Conservation (phyloP, 352 stramenopile species). For the Phytophthora ohioensis region DNA sequence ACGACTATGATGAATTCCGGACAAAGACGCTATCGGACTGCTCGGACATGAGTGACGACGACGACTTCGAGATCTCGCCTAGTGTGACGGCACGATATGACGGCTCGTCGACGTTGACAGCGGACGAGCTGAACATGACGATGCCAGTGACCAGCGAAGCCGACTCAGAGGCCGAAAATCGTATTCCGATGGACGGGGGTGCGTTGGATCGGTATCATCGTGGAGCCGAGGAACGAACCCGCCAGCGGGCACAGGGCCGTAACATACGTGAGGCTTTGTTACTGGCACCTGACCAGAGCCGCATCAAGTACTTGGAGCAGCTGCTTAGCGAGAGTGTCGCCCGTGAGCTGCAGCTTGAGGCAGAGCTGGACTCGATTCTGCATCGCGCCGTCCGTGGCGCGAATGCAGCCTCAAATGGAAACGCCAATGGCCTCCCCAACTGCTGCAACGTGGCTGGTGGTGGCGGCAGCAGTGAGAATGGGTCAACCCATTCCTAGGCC, state of each 20-base stretch:
- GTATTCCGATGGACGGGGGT: constrained; percentile 52
- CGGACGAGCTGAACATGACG: constrained; percentile 43
- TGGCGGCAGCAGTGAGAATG: constrained; percentile 35
- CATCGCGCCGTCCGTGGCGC: constrained; percentile 37
- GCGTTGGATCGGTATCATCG: constrained; percentile 64
- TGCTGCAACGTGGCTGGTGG: constrained; percentile 6
- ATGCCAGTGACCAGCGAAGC: constrained; percentile 37
- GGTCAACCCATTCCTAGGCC: constrained; percentile 26
- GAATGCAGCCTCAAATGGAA: constrained; percentile 17
- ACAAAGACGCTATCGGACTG: constrained; percentile 78
- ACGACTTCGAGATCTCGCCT: constrained; percentile 60
- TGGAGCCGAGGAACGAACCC: constrained; percentile 76
- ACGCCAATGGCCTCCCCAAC: constrained; percentile 12
- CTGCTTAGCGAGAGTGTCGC: constrained; percentile 84
- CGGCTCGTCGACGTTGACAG: constrained; percentile 39
- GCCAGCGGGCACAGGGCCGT: constrained; percentile 77
- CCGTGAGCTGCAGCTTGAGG: constrained; percentile 85
- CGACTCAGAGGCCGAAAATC: constrained; percentile 36
- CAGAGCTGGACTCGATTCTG: constrained; percentile 76
- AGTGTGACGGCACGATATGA: constrained; percentile 47
- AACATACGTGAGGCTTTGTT: constrained; percentile 83
- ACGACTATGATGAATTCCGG: constrained; percentile 83
- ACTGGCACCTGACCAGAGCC: constrained; percentile 80
- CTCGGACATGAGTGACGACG: constrained; percentile 86
- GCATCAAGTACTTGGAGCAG: constrained; percentile 91